Percentiles rank a stretch among this genome's conserved stretches.
These are phyloP conservation scores for Rhodotorula sp. DNA, from an alignment of 1,284 basidiomycete genomes.

Conservation along the genomic window DNA sequence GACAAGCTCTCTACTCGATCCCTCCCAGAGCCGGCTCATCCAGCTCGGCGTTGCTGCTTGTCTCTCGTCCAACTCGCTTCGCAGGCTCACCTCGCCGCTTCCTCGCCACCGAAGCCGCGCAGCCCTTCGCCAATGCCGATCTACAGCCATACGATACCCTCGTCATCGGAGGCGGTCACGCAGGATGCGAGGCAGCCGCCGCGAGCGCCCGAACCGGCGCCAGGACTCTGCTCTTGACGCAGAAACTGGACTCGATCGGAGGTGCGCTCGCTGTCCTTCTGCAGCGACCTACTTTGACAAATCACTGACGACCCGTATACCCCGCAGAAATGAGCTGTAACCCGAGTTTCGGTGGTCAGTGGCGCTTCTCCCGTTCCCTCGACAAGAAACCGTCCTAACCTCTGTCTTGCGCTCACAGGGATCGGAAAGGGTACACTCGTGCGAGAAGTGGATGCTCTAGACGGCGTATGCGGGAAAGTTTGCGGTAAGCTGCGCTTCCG, in stretches of 20 bases:
- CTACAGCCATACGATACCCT: conserved; percentile 46
- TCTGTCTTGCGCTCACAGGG: conserved; percentile 48
- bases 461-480: conserved; percentile 43
- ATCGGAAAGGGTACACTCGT: conserved; percentile 88
- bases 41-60: background rate
- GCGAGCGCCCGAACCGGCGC: conserved; percentile 79
- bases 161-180: conserved; percentile 87
- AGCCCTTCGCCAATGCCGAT: background rate
- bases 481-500: conserved; percentile 25
- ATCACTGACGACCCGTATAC: too few species aligned
- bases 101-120: background rate
- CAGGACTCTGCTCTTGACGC: conserved; percentile 74
- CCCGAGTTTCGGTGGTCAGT: conserved; percentile 64
- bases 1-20: conserved; percentile 20
- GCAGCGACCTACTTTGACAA: too few species aligned
- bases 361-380: too few species aligned
- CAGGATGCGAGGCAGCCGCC: conserved; percentile 84
- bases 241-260: conserved; percentile 74
- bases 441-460: conserved; percentile 78
- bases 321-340: conserved; percentile 76
- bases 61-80: background rate
- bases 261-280: background rate
- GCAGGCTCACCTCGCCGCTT: background rate
- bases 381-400: too few species aligned
- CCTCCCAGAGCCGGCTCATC: conserved; percentile 21